Evolutionary conservation across 352 stramenopile genomes (phyloP), one percentile per base, ranked within the genome.

Genomic region (Paralagenidium karlingii): DNA sequence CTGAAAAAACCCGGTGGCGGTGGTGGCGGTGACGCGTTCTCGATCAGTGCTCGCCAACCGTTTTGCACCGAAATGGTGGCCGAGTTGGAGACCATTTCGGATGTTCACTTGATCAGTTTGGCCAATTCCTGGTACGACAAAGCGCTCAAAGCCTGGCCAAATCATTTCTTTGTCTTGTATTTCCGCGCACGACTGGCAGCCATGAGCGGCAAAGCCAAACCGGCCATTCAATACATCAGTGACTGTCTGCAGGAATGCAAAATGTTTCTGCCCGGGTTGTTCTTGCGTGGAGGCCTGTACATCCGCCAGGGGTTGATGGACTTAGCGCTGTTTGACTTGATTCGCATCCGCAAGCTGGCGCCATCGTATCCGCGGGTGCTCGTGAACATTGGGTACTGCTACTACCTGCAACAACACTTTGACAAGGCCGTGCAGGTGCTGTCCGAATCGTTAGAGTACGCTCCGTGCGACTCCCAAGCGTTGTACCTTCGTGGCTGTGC

Each of bases 371-470:
- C 55, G 3, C 47, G 63, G 11, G 27, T 81, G 20, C 56, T 75
- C 25, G 62, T 58, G 8, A 68, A 41, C 31, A 81, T 81, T 3
- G 67, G 63, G 0, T 75, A 60, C 26, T 81, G 67, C 38, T 65
- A 81, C 25, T 63, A 71, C 3, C 27, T 67, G 33, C 45, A 49
- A 31, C 53, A 57, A 0, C 65, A 51, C n/a, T 32, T 73, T 25
- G 22, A 13, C 1, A 69, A 76, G 21, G 63, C 64, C 0, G 47
- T 78, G 1, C 54, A 63, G 29, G 53, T 61, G 9, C 57, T 81
- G 13, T 76, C 63, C 0, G 67, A 73, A 16, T 55, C 67, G 0
- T 34, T 70, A 3, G 29, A 51, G 8, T 46, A 66, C 13, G 40
- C 56, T 21, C 15, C 38, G 3, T 6, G 24, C 3, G 57, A 51